Evolutionary conservation across 768 basidiomycete species (phyloP), one percentile per base, ranked within the genome.

Genomic region (Pholiota molesta): DNA sequence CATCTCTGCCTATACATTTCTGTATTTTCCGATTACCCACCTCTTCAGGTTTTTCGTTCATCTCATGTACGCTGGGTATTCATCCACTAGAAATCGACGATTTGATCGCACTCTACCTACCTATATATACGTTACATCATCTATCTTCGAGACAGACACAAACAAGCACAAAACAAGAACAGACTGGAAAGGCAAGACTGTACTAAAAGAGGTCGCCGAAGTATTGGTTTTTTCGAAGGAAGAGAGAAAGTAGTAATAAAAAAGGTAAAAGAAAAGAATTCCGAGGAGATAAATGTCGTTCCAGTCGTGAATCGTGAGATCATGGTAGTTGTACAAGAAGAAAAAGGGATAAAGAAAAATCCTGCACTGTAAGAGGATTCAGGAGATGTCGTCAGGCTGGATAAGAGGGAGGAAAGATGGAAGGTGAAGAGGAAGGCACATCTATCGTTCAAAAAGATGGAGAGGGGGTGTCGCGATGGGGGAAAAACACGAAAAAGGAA

Each of bases 81-180:
- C 53, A 40, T 65, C 55, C 56, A 54, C 47, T 66, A 64, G 55
- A 64, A 65, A 65, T 55, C 39, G 40, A 57, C 54, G 29, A 57
- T 63, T 63, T 61, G 57, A 65, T 55, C 54, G 28, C 39, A 47
- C 42, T 29, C 52, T 45, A 53, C 45, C 35, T 52, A 57, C 33
- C 35, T 47, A 53, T 59, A 57, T 52, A 60, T 57, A 31, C 31
- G 29, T 44, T 61, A 42, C 49, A 64, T 57, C 61, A 64, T 55
- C 67, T 57, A 66, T 69, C 67, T 60, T 68, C 65, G 60, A 68
- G 64, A 67, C 57, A 68, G 68, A 69, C 64, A 54, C 53, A 58
- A 26, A 51, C 55, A 51, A 57, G 21, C 19, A n/a, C 37, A 57
- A 53, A 35, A n/a, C 28, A 57, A 49, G 42, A 23, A 39, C 51